Conservation (phyloP, 1,139 yeast genomes). For the Insectozyma bohioensis region DNA sequence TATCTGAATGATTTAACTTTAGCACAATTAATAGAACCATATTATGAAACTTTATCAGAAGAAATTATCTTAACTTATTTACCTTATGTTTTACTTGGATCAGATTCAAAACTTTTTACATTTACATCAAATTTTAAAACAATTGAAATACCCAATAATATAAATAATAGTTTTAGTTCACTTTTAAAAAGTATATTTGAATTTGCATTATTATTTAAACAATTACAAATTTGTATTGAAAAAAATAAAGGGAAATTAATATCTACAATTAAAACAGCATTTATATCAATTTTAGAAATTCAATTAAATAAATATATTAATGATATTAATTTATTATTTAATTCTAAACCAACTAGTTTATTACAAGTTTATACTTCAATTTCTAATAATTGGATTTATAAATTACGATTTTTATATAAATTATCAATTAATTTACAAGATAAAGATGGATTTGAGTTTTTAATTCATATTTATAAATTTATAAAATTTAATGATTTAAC, state of each 20-base stretch:
- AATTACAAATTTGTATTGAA: conserved; percentile 37
- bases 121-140: conserved; percentile 36
- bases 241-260: conserved; percentile 23
- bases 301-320: conserved; percentile 56
- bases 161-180: conserved; percentile 61
- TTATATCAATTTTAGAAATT: conserved; percentile 53
- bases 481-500: conserved; percentile 64
- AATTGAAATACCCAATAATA: conserved; percentile 47
- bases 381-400: conserved; percentile 39
- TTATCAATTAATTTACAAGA: conserved; percentile 34
- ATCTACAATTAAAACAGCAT: conserved; percentile 66
- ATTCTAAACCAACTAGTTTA: conserved; percentile 30
- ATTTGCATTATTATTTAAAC: conserved; percentile 66
- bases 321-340: conserved; percentile 53
- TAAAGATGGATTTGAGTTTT: conserved; percentile 52
- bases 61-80: conserved; percentile 54
- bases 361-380: conserved; percentile 46
- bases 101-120: conserved; percentile 63
- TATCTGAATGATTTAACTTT: conserved; percentile 13
- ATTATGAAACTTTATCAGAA: conserved; percentile 43
- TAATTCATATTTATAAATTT: conserved; percentile 52
- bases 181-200: conserved; percentile 62
- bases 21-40: conserved; percentile 27
- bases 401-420: conserved; percentile 55
- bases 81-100: conserved; percentile 69